These are phyloP conservation scores for Phaeotremella fagi DNA, from an alignment of 768 basidiomycete species.

Conservation along the genomic window DNA sequence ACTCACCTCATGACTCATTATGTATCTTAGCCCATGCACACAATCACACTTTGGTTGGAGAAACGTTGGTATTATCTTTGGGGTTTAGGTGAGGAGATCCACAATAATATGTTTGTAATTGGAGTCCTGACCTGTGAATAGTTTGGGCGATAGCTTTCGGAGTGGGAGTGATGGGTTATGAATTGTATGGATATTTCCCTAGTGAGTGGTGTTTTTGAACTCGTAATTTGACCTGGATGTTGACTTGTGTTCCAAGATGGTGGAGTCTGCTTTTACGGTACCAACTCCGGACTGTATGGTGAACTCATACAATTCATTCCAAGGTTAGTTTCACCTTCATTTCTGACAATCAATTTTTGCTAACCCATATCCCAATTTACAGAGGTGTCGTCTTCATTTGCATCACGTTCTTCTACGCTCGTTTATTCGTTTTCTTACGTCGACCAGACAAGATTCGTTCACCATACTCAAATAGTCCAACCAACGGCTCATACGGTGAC, in stretches of 20 bases:
- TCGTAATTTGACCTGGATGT: too few species aligned
- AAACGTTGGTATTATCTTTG: constrained; percentile 40
- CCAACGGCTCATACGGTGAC: background rate
- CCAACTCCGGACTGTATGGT: constrained; percentile 41
- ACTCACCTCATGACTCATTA: background rate
- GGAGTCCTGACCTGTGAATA: too few species aligned
- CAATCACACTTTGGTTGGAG: constrained; percentile 40
- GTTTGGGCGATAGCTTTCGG: constrained; percentile 38
- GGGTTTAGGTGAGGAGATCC: constrained; percentile 20
- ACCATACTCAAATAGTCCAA: constrained; percentile 25
- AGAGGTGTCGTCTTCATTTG: constrained; percentile 42
- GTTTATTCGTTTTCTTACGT: constrained; percentile 49
- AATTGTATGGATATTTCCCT: constrained; percentile 38
- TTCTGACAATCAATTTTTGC: background rate
- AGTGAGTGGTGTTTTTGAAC: too few species aligned
- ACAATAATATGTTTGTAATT: too few species aligned
- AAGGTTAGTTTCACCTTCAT: constrained; percentile 29
- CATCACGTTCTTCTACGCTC: constrained; percentile 44
- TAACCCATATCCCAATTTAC: background rate
- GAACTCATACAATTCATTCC: constrained; percentile 49
- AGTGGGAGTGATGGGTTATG: constrained; percentile 33
- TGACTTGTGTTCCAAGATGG: too few species aligned
- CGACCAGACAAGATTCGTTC: constrained; percentile 48
- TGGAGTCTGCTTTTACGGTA: constrained; percentile 44
- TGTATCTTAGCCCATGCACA: constrained; percentile 38